Conservation (phyloP, 225 moss, liverwort and hornwort genomes). For the Neckera pumila region DNA sequence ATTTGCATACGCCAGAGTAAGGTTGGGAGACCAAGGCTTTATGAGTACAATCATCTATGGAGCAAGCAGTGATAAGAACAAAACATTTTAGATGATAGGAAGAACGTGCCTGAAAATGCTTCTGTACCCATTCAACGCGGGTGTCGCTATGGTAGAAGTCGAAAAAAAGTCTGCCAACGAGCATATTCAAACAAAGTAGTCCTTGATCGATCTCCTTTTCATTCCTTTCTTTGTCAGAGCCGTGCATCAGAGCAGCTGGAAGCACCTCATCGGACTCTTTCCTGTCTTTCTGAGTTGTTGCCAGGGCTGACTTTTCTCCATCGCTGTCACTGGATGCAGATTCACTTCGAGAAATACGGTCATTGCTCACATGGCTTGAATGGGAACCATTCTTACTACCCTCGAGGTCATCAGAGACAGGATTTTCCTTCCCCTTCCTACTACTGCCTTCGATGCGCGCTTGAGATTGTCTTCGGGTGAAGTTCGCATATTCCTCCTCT, state of each 20-base stretch:
- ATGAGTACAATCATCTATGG: not conserved
- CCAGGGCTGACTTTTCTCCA: conserved; percentile 12
- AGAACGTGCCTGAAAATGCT: conserved; percentile 62
- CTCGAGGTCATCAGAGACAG: conserved; percentile 8
- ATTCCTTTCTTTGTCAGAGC: not conserved
- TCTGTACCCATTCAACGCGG: conserved; percentile 45
- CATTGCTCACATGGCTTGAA: conserved; percentile 4
- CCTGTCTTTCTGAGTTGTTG: not conserved
- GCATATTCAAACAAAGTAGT: conserved; percentile 54
- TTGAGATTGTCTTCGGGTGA: conserved; percentile 19
- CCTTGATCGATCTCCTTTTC: conserved; percentile 45
- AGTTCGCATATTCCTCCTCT: conserved; percentile 36
- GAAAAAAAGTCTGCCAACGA: conserved; percentile 74
- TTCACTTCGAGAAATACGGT: conserved; percentile 16
- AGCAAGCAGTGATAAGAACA: not conserved
- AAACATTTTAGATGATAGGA: not conserved
- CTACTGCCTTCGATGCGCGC: conserved; percentile 33
- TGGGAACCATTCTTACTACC: conserved; percentile 12
- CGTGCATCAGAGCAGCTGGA: not conserved
- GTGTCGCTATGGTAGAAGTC: conserved; percentile 76
- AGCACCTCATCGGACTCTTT: conserved; percentile 5
- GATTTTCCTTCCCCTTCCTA: conserved; percentile 9
- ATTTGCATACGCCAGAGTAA: not conserved
- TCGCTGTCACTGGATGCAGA: conserved; percentile 26
- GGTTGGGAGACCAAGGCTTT: not conserved